phyloP scores from a whole-genome alignment of 345 rosid genomes.

The Erodium maritimum region DNA sequence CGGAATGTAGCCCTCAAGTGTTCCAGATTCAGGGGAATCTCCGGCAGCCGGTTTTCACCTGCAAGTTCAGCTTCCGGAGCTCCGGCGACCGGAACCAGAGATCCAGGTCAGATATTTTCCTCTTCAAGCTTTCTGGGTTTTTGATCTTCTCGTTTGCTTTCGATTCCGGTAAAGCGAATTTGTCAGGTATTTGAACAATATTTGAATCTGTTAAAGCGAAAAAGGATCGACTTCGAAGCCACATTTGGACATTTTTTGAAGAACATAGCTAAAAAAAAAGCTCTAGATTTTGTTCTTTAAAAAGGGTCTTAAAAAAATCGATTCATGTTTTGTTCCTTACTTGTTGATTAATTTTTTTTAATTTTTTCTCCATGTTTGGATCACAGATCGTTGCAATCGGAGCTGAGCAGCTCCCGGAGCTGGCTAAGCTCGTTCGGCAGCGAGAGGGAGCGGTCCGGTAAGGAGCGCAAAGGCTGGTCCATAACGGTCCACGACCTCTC shows the following conservation, averaged over 20 bases:
- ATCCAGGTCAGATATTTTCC: constrained; percentile 39
- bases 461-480: constrained; percentile 89
- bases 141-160: constrained; percentile 5
- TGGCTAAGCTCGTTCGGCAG: constrained; percentile 86
- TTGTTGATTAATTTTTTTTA: constrained; percentile 3
- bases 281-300: neutral
- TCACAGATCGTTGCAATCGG: constrained; percentile 49
- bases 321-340: constrained; percentile 1
- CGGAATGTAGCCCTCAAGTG: constrained; percentile 93
- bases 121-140: neutral
- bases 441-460: constrained; percentile 58
- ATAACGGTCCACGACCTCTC: constrained; percentile 82
- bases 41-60: constrained; percentile 85
- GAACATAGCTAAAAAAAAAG: neutral
- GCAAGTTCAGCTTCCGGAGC: constrained; percentile 74
- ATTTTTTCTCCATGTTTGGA: neutral
- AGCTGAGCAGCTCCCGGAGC: constrained; percentile 35
- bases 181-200: neutral
- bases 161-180: too few species aligned
- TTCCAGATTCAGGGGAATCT: constrained; percentile 78
- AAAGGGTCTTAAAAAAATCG: neutral
- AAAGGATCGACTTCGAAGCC: neutral
- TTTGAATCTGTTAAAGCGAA: too few species aligned
- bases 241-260: neutral
- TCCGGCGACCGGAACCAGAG: constrained; percentile 55